phyloP scores from a whole-genome alignment of 75 land plant species.

The Picea sitchensis region DNA sequence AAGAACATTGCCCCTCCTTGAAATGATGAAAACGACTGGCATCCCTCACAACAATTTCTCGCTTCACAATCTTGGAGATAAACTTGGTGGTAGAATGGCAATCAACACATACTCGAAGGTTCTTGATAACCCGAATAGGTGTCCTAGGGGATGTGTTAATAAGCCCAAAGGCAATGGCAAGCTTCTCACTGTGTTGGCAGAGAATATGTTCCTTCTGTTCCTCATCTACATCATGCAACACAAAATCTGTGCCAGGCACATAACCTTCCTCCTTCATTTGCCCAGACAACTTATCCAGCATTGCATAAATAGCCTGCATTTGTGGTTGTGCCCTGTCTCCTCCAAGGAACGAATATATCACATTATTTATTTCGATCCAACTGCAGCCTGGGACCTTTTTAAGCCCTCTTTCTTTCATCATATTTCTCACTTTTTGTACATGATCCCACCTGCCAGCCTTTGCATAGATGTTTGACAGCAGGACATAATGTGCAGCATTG shows the following conservation, averaged over 20 bases:
- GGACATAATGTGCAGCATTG: not conserved
- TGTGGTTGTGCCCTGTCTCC: not conserved
- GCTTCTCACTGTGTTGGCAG: constrained; percentile 25
- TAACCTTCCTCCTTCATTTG: constrained; percentile 15
- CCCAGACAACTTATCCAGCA: not conserved
- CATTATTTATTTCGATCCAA: not conserved
- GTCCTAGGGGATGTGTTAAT: constrained; percentile 19
- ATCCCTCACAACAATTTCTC: constrained; percentile 30
- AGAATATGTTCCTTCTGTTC: constrained; percentile 8
- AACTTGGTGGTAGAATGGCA: constrained; percentile 26
- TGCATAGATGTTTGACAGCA: not conserved
- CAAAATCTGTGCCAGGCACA: constrained; percentile 14
- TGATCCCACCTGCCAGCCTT: not conserved
- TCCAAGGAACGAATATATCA: not conserved
- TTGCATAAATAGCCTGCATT: not conserved
- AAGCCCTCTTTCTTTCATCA: not conserved
- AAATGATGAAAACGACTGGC: constrained; percentile 25
- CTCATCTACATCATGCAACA: constrained; percentile 13
- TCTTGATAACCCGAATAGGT: constrained; percentile 18
- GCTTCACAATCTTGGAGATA: constrained; percentile 13
- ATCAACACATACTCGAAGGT: constrained; percentile 21
- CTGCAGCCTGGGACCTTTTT: not conserved
- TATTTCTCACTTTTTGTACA: not conserved
- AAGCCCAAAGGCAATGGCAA: constrained; percentile 34
- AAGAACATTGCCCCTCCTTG: constrained; percentile 28